Base-by-base conservation (phyloP, 352 stramenopile species). In the Globisporangium recalcitrans region DNA sequence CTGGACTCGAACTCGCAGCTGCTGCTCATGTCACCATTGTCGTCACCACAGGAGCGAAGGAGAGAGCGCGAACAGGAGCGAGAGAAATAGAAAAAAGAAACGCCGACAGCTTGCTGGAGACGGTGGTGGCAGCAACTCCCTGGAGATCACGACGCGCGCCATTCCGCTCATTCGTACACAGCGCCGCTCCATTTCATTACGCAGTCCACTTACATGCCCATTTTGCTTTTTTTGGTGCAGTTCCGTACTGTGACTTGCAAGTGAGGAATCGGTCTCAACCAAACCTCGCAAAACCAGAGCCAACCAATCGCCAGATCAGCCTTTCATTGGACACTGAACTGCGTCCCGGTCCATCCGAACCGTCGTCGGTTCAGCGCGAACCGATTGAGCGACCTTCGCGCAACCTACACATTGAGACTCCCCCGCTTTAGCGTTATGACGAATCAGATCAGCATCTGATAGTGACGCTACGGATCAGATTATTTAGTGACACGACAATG, bases 161-260 rank as follows among this genome's bases (percentile, higher is more conserved):
- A 40, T 16, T 26, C 19, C 58, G 21, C 32, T 38, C 31, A 48
- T 60, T 40, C 49, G 54, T 31, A 51, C 58, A 46, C 10, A 44
- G 27, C 27, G 49, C 8, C 27, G 49, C 27, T 54, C 32, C 36
- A 57, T 49, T 36, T 51, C 36, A 60, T 53, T 36, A 26, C 60
- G 63, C 22, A 51, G 65, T 52, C 60, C 34, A 91, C 82, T 78
- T 90, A 91, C 82, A 91, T 91, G 82, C 82, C 82, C 82, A 91
- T 91, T 78, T 87, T 82, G 69, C 73, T 74, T 83, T 71, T 82
- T 82, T 85, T 86, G 78, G 70, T 88, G 80, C 82, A 91, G 82
- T 91, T 91, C 82, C 80, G 80, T 89, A 91, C 80, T 91, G 82
- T 77, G 77, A 44, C 55, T 26, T 36, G 32, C 53, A 32, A 48